Evolutionary conservation across 768 basidiomycete species (phyloP), one percentile per base, ranked within the genome.

Genomic region (Russula vinacea): DNA sequence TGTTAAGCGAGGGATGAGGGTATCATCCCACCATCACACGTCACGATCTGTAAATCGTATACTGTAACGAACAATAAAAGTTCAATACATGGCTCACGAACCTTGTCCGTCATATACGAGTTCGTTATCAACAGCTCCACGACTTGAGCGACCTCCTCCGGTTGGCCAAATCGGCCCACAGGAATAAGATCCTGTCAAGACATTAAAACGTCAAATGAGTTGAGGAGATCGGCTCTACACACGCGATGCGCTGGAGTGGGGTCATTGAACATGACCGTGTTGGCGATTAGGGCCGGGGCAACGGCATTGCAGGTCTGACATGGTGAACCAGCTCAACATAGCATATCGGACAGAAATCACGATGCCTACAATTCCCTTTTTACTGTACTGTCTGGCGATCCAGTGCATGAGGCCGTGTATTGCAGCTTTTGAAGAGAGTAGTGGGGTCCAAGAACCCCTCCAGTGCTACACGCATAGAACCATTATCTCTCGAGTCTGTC

Each of bases 21-120:
- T 1, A 68, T 5, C 66, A 68, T 67, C 1, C 68, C 68, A 32
- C 68, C 68, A 26, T 68, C 68, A 37, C 62, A 67, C 3, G 61
- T 57, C 14, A 68, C 59, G 35, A 68, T 68, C 68, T 68, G 59
- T 19, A 50, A 5, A 24, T n/a, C 14, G 24, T 33, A 10, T 10
- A n/a, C n/a, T n/a, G n/a, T n/a, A 24, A 17, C 16, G 8, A 2
- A 35, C 56, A 10, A 10, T 33, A 7, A 35, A 7, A 32, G 11
- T 35, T 17, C 33, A 40, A 32, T n/a, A 22, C 8, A 29, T 22
- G 29, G 53, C 17, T 5, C 49, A 54, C 74, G 17, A 57, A 80
- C 83, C 78, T 84, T 84, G 73, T 84, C 82, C 22, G 82, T 83
- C 78, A 84, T 81, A 56, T 84, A 84, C 16, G 73, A 76, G 68